Evolutionary conservation across 2,329 filamentous ascomycete genomes (phyloP), one percentile per base, ranked within the genome.

Genomic region (Xylariomycetidae sp.): DNA sequence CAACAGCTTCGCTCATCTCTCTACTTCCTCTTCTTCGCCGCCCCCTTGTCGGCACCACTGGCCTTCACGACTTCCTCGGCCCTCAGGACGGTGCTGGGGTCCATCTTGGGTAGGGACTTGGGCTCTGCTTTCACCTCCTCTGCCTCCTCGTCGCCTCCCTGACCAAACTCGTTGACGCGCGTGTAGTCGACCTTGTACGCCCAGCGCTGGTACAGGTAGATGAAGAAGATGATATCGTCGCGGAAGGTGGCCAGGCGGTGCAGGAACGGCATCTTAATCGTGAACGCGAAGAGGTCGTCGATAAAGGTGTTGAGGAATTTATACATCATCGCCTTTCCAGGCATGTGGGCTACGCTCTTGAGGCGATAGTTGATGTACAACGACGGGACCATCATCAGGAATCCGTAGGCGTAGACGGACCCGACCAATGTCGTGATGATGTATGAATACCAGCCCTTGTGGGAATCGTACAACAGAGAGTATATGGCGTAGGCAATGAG

Each of bases 261-360:
- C 32, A 98, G 72, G 42, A 89, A 79, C 1, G 92, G 92, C 92
- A 98, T 98, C 69, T 97, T 97, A 69, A 98, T 96, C 25, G 92
- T 98, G 55, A 97, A 98, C 3, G 92, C 92, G 56, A 98, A 98
- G 19, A 98, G 71, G 57, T 98, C 92, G 62, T 98, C 92, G 59
- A 98, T 97, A 61, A 98, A 98, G 5, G 92, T 97, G 68, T 97
- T 96, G 46, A 97, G 69, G 65, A 95, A 95, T 67, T 97, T 96
- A 76, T 96, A 96, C 60, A 82, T 90, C 88, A 98, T 92, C 30
- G 92, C 88, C 66, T 88, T 90, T 48, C 75, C 87, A 2, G 92
- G 89, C 90, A 98, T 95, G 65, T 98, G 92, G 9, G 92, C 92
- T 20, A 97, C 87, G 48, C 81, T 84, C 74, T 90, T 95, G 48